Evolutionary conservation across 1,139 yeast species (phyloP), one percentile per base, ranked within the genome.

Genomic region (Debaryomyces coudertii): DNA sequence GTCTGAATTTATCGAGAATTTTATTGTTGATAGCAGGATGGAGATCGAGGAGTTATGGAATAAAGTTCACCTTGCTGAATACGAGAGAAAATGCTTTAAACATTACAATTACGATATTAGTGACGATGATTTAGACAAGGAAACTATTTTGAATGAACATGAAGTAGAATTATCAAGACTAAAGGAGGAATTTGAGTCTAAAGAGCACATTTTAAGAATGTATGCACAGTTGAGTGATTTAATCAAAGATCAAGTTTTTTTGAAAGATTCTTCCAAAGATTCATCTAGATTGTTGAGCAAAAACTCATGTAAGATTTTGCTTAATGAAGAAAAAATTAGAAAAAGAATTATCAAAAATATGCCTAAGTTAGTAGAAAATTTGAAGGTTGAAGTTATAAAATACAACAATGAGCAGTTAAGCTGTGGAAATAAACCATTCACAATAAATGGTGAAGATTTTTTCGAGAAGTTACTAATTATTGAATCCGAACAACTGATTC

Each of bases 281-380:
- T 84, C 97, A 0, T 83, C 95, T 0, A 75, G 98, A 50, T 71
- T 92, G 36, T 68, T 87, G 43, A 80, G 87, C 50, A 81, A 88
- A 56, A 85, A 90, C 52, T 87, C 93, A 2, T 92, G 95, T 53
- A 84, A 84, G 50, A 85, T 90, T 23, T 68, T 92, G 46, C 74
- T 88, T 49, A 79, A 86, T 50, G 98, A 93, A 62, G 97, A 90
- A 58, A 85, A 79, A 57, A 73, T 83, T 36, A 73, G 97, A 44
- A 85, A 86, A 55, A 77, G 79, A 46, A 73, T 92, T 5, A 70
- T 81, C 24, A 83, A 82, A 56, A 79, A 79, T 53, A 69, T 89
- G 56, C 98, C 98, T 0, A 71, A 73, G 35, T 71, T 87, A 1
- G 66, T 89, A 7, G 67, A 69, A 2, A 77, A 73, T 2, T 66